Evolutionary conservation across 2,329 filamentous ascomycete genomes (phyloP).

Genomic region (Kalmusia sp.): DNA sequence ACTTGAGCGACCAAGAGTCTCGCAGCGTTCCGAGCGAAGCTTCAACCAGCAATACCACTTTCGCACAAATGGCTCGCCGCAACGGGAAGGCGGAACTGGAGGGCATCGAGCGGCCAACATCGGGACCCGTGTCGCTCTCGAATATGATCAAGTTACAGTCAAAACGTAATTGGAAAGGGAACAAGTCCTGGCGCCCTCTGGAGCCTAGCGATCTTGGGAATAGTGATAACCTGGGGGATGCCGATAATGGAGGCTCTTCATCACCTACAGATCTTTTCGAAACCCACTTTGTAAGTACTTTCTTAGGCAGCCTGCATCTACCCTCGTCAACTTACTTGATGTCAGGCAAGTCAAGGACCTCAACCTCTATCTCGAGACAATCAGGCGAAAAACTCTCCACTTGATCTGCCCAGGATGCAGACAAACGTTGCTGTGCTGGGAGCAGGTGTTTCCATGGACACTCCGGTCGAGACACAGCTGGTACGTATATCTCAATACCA

Average conservation of each 20-base stretch:
- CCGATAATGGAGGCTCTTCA: slow-evolving; percentile 8
- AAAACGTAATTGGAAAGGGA: slow-evolving; percentile 22
- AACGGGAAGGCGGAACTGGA: slow-evolving; percentile 21
- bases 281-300: background rate
- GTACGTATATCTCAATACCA: background rate
- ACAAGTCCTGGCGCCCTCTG: slow-evolving; percentile 33
- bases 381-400: slow-evolving; percentile 1
- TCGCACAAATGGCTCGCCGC: slow-evolving; percentile 41
- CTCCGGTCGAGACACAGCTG: background rate
- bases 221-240: slow-evolving; percentile 2
- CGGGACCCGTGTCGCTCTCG: slow-evolving; percentile 22
- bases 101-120: slow-evolving; percentile 18
- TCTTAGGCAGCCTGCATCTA: background rate
- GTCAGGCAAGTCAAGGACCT: no score
- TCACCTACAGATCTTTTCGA: background rate
- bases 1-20: background rate
- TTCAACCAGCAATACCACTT: slow-evolving; percentile 21
- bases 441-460: background rate
- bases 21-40: slow-evolving; percentile 3
- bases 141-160: slow-evolving; percentile 32
- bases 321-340: background rate
- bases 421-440: slow-evolving; percentile 1
- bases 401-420: slow-evolving; percentile 13
- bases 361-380: background rate
- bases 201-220: slow-evolving; percentile 25